Conservation (phyloP, 2,329 filamentous ascomycete genomes). For the Neocucurbitaria cava region DNA sequence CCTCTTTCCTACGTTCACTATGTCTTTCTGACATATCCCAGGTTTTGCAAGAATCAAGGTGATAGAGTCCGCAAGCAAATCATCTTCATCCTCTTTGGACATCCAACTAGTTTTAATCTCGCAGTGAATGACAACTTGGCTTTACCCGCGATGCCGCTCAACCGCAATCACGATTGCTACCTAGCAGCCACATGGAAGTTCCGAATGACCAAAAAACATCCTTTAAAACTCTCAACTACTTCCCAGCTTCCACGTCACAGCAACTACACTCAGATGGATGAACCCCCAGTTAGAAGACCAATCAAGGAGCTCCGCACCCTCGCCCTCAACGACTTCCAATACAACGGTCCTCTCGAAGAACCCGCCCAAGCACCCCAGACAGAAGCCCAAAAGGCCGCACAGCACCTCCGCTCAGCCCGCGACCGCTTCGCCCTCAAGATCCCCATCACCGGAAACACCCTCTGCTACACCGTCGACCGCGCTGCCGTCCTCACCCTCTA, state of each 20-base stretch:
- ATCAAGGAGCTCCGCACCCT: neutral
- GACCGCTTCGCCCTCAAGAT: constrained; percentile 3
- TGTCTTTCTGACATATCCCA: too few relatives aligned
- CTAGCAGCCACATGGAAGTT: too few relatives aligned
- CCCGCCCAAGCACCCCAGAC: neutral
- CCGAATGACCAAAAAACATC: too few relatives aligned
- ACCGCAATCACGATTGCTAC: too few relatives aligned
- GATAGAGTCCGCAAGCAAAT: too few relatives aligned
- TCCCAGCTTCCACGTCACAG: neutral
- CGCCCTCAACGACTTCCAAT: neutral
- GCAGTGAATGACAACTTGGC: too few relatives aligned
- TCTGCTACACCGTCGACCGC: constrained; percentile 10
- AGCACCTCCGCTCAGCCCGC: neutral
- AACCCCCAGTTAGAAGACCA: neutral
- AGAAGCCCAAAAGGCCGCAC: neutral
- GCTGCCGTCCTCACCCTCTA: constrained; percentile 14
- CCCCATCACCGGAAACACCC: neutral
- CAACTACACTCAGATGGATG: neutral
- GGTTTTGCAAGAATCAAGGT: too few relatives aligned
- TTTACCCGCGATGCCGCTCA: too few relatives aligned
- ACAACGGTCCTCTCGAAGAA: neutral
- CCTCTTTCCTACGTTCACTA: too few relatives aligned
- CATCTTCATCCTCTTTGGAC: too few relatives aligned
- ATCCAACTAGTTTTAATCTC: too few relatives aligned
- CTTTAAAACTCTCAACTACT: too few relatives aligned